Evolutionary conservation across 495 filamentous ascomycete genomes (phyloP).

Genomic region (Friedmanniomyces simplex): DNA sequence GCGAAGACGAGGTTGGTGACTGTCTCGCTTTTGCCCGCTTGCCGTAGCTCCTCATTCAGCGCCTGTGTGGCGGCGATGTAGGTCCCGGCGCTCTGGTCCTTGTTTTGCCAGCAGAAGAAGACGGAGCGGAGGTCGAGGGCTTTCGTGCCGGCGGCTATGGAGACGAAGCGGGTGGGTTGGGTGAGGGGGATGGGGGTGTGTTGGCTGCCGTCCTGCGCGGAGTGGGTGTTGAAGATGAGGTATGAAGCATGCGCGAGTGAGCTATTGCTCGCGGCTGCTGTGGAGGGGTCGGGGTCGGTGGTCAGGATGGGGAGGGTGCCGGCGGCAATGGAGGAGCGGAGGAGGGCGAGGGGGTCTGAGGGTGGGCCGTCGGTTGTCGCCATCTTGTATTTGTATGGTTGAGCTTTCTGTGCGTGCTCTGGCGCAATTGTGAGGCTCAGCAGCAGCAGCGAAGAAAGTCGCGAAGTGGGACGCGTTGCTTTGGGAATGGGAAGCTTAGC

Average conservation of each 20-base stretch:
- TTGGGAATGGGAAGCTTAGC: too few relatives aligned
- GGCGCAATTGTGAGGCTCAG: too few relatives aligned
- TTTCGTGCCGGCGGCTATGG: conserved; percentile 40
- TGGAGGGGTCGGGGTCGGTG: conserved; percentile 50
- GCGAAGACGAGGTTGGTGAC: conserved; percentile 83
- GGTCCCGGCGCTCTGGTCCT: conserved; percentile 73
- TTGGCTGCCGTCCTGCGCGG: conserved; percentile 28
- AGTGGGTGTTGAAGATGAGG: conserved; percentile 58
- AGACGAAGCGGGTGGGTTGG: conserved; percentile 68
- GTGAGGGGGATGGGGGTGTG: conserved; percentile 62
- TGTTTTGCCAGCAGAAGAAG: conserved; percentile 89
- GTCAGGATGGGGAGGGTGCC: conserved; percentile 56
- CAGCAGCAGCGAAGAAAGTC: too few relatives aligned
- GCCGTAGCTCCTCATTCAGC: conserved; percentile 68
- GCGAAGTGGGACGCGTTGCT: too few relatives aligned
- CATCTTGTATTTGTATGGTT: too few relatives aligned
- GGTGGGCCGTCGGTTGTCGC: conserved; percentile 21
- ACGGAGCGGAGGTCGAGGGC: conserved; percentile 84
- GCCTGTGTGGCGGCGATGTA: conserved; percentile 76
- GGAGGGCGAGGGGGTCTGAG: conserved; percentile 62
- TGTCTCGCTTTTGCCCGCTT: conserved; percentile 41
- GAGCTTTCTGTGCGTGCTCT: too few relatives aligned
- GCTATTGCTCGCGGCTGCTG: conserved; percentile 32
- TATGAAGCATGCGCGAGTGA: conserved; percentile 69
- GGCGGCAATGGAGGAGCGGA: conserved; percentile 67